phyloP scores from a whole-genome alignment of 1,284 basidiomycete species.

The Trametes hirsuta region DNA sequence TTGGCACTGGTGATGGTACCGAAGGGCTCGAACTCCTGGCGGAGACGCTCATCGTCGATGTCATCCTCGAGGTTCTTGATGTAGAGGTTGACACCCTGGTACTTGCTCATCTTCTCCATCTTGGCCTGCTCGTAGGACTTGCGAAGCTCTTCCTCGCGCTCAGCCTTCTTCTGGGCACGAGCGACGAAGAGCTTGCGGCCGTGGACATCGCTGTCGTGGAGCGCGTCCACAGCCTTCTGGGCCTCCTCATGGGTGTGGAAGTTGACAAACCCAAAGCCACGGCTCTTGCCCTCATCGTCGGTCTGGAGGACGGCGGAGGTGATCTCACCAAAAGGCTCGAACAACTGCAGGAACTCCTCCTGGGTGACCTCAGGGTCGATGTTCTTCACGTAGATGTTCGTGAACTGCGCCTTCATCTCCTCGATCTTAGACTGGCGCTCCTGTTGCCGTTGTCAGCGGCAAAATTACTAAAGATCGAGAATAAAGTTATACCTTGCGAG shows the following conservation, averaged over 20 bases:
- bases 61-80: conserved; percentile 98
- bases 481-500: conserved; percentile 78
- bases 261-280: conserved; percentile 99
- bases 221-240: conserved; percentile 85
- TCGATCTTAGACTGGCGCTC: conserved; percentile 98
- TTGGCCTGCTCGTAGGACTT: conserved; percentile 94
- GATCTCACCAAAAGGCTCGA: conserved; percentile 81
- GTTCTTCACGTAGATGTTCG: conserved; percentile 99
- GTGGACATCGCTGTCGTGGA: conserved; percentile 88
- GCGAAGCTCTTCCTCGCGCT: conserved; percentile 97
- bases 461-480: background rate
- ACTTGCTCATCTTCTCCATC: conserved; percentile 98
- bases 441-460: conserved; percentile 38
- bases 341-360: conserved; percentile 88
- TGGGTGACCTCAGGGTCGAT: conserved; percentile 85
- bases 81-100: conserved; percentile 99
- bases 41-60: conserved; percentile 93
- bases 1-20: conserved; percentile 98
- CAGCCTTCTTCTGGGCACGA: conserved; percentile 98
- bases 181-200: conserved; percentile 95
- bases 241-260: conserved; percentile 93
- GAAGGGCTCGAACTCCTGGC: conserved; percentile 94
- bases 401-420: conserved; percentile 96
- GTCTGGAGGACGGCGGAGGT: conserved; percentile 86
- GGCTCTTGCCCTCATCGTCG: conserved; percentile 90